Evolutionary conservation across 2,329 filamentous ascomycete species (phyloP).

Genomic region (Zalaria sp.): DNA sequence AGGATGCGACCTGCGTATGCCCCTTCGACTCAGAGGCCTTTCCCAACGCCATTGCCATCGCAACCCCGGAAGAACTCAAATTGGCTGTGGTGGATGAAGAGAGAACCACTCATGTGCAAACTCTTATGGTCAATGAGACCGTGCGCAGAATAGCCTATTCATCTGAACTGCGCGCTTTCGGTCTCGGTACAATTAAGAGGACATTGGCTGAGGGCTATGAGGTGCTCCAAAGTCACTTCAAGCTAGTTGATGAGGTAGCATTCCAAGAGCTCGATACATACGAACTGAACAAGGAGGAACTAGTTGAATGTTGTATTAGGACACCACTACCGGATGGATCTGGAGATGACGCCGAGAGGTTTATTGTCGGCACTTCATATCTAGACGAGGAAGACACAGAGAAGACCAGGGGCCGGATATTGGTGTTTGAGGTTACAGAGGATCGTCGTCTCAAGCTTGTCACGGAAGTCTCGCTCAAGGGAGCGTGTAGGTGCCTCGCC

Average conservation of each 20-base stretch:
- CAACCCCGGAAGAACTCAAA: conserved; percentile 60
- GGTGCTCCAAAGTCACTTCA: conserved; percentile 64
- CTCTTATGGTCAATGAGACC: conserved; percentile 65
- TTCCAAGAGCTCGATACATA: conserved; percentile 68
- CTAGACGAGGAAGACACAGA: conserved; percentile 44
- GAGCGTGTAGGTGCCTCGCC: conserved; percentile 66
- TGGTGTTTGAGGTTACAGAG: conserved; percentile 71
- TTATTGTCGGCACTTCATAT: conserved; percentile 82
- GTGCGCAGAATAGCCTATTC: conserved; percentile 82
- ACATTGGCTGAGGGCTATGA: conserved; percentile 60
- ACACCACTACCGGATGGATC: conserved; percentile 53
- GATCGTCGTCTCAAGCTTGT: conserved; percentile 62
- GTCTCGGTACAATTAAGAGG: conserved; percentile 70
- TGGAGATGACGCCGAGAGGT: conserved; percentile 50
- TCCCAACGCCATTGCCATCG: conserved; percentile 66
- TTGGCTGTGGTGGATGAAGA: conserved; percentile 73
- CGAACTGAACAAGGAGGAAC: conserved; percentile 50
- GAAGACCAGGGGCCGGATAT: conserved; percentile 57
- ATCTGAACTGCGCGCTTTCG: conserved; percentile 63
- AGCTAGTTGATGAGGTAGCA: conserved; percentile 77
- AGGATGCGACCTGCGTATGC: conserved; percentile 69
- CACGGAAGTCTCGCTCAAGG: conserved; percentile 54
- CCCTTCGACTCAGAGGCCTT: conserved; percentile 72
- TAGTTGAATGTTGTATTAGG: conserved; percentile 74
- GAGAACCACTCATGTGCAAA: conserved; percentile 75